These are phyloP conservation scores for Fusarium mangiferae DNA, from an alignment of 2,329 filamentous ascomycete species.

Conservation along the genomic window DNA sequence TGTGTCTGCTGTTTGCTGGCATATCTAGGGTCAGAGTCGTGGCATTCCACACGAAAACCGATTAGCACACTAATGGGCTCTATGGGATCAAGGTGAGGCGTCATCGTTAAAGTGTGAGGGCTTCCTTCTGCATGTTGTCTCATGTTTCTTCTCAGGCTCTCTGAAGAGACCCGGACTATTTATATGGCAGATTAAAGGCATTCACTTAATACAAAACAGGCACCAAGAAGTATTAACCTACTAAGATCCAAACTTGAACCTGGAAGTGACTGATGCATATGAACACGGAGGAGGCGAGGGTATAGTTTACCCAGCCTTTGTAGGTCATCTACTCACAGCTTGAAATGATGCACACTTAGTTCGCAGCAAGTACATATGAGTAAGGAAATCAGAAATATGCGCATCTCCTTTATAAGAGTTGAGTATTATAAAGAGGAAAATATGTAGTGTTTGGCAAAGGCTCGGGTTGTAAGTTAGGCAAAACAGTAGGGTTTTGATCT, in stretches of 20 bases:
- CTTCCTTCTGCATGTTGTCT: not conserved
- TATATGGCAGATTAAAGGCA: not conserved
- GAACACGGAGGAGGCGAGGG: too few relatives aligned
- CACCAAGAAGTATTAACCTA: not conserved
- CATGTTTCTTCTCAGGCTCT: not conserved
- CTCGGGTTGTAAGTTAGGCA: not conserved
- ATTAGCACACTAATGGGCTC: not conserved
- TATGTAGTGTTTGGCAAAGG: not conserved
- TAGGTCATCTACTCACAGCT: not conserved
- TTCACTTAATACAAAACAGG: not conserved
- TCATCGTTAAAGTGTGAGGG: not conserved
- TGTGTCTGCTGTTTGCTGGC: not conserved
- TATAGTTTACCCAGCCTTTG: not conserved
- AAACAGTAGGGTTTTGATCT: not conserved
- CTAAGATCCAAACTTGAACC: not conserved
- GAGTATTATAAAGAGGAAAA: not conserved
- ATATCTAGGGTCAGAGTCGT: fast-evolving
- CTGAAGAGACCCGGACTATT: not conserved
- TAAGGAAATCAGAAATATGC: not conserved
- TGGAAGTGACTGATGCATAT: too few relatives aligned
- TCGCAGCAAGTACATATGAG: not conserved
- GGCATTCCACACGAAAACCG: not conserved
- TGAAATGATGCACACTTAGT: not conserved
- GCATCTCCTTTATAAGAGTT: not conserved
- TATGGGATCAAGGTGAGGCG: fast-evolving